Conservation (phyloP, 169 alveolate genomes). For the Cryptosporidium ubiquitum region DNA sequence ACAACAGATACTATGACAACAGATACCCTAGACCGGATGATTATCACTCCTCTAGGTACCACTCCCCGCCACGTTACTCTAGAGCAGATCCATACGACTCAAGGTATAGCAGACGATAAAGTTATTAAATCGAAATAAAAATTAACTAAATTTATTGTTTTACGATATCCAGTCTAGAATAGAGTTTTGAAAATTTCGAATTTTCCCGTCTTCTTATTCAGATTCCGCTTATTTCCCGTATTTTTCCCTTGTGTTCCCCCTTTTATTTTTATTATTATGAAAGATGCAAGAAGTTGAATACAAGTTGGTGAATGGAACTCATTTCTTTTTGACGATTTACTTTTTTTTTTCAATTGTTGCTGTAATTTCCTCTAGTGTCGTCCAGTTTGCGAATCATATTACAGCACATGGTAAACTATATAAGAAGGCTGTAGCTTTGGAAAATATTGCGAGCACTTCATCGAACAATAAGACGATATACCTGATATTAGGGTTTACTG, state of each 20-base stretch:
- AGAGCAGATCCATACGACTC: constrained; percentile 74
- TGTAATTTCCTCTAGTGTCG: neutral
- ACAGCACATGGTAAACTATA: constrained; percentile 25
- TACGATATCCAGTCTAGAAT: constrained; percentile 9
- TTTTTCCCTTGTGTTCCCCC: constrained; percentile 26
- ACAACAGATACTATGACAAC: constrained; percentile 52
- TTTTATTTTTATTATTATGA: neutral
- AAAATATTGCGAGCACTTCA: neutral
- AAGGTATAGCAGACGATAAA: constrained; percentile 63
- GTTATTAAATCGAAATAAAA: constrained; percentile 13
- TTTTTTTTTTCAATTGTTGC: constrained; percentile 4
- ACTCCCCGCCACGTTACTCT: constrained; percentile 71
- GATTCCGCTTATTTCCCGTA: constrained; percentile 60
- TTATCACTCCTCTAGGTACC: constrained; percentile 54
- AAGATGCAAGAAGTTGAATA: constrained; percentile 1
- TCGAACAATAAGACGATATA: neutral
- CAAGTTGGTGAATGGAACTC: constrained; percentile 9
- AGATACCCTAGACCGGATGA: constrained; percentile 66
- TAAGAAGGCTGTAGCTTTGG: neutral
- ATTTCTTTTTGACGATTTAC: neutral
- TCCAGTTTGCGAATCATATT: neutral
- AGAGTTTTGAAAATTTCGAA: constrained; percentile 8
- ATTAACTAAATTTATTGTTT: constrained; percentile 25
- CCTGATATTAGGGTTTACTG: neutral
- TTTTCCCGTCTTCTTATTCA: constrained; percentile 42